Conservation (phyloP, 2,329 filamentous ascomycete species). For the Parastagonospora nodorum region DNA sequence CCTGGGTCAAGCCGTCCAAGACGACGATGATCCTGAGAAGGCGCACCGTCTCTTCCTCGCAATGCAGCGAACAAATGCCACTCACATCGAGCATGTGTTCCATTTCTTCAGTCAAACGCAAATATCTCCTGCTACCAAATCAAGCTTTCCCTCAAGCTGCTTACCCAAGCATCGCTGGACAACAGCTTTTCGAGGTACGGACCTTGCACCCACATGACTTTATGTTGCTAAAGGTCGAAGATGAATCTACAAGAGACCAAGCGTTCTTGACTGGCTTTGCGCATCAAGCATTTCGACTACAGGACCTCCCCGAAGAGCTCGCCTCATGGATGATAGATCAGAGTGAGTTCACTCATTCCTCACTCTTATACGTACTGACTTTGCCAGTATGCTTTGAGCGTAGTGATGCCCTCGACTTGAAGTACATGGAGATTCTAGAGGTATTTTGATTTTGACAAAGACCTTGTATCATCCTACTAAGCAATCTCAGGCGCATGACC, state of each 20-base stretch:
- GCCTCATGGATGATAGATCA: constrained; percentile 52
- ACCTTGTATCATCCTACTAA: constrained; percentile 1
- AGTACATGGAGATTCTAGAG: constrained; percentile 40
- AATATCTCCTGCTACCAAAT: constrained; percentile 1
- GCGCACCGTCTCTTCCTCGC: constrained; percentile 60
- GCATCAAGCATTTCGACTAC: constrained; percentile 43
- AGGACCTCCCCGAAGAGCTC: constrained; percentile 45
- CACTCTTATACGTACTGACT: constrained; percentile 13
- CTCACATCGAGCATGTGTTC: constrained; percentile 59
- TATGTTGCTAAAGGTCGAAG: constrained; percentile 13
- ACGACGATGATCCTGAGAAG: constrained; percentile 75
- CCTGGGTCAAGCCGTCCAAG: constrained; percentile 50
- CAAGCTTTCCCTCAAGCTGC: constrained; percentile 12
- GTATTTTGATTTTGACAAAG: constrained; percentile 7
- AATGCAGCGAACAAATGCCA: constrained; percentile 65
- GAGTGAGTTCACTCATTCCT: constrained; percentile 17
- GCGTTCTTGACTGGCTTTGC: constrained; percentile 51
- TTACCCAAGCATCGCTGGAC: constrained; percentile 43
- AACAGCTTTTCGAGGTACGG: constrained; percentile 35
- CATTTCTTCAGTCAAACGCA: constrained; percentile 55
- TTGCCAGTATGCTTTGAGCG: constrained; percentile 34
- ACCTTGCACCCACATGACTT: not conserved
- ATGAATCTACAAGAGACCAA: constrained; percentile 37
- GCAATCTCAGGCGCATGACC: constrained; percentile 18
- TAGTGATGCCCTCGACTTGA: constrained; percentile 43